Conservation (phyloP, 2,329 filamentous ascomycete species). For the Xylaria sp. region DNA sequence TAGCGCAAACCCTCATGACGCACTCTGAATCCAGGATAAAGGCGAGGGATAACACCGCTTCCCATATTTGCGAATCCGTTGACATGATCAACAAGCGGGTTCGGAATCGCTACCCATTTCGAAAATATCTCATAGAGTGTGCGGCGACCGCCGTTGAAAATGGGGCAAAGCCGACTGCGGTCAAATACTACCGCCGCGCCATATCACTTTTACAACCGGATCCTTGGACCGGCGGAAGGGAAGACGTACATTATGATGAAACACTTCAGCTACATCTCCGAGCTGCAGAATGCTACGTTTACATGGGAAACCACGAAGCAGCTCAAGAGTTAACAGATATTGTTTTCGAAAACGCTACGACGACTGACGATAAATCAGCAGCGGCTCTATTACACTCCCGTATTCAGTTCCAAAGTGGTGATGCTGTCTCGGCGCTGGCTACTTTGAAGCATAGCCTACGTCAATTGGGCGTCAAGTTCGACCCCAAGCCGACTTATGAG, state of each 20-base stretch:
- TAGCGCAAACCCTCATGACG: conserved; percentile 82
- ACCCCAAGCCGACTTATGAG: conserved; percentile 74
- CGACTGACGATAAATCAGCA: conserved; percentile 81
- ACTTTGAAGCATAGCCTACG: conserved; percentile 76
- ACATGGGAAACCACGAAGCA: conserved; percentile 75
- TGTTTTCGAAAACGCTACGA: conserved; percentile 76
- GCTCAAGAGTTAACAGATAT: conserved; percentile 75
- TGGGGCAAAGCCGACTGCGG: conserved; percentile 82
- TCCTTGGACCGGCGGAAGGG: conserved; percentile 75
- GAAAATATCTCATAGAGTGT: conserved; percentile 80
- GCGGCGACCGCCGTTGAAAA: conserved; percentile 83
- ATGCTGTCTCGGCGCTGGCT: conserved; percentile 74
- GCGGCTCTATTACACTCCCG: conserved; percentile 86
- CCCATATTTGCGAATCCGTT: conserved; percentile 82
- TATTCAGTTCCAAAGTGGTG: conserved; percentile 78
- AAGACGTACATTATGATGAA: conserved; percentile 86
- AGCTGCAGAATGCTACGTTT: conserved; percentile 84
- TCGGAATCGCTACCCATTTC: conserved; percentile 69
- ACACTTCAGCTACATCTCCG: conserved; percentile 82
- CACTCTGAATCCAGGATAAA: conserved; percentile 70
- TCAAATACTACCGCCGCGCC: conserved; percentile 82
- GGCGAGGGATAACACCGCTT: conserved; percentile 76
- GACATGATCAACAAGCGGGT: conserved; percentile 77
- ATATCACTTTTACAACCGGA: conserved; percentile 81
- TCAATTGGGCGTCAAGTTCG: conserved; percentile 74